Evolutionary conservation across 2,329 filamentous ascomycete genomes (phyloP).

Genomic region (Trichoderma asperellum): DNA sequence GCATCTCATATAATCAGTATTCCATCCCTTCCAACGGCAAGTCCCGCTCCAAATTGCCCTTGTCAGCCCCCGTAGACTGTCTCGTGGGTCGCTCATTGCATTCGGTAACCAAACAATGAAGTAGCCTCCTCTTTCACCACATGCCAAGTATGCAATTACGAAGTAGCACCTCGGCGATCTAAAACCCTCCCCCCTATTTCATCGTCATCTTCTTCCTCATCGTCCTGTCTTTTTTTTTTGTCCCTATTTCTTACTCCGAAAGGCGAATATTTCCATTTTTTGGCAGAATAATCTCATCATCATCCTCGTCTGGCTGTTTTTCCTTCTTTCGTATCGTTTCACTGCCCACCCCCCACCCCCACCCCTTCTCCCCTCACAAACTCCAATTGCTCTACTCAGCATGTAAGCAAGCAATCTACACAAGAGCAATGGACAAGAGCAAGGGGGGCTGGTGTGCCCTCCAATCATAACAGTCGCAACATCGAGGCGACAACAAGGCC

Average conservation of each 20-base stretch:
- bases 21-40: not conserved
- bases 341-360: not conserved
- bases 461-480: not conserved
- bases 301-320: not conserved
- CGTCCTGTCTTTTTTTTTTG: not conserved
- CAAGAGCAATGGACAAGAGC: not conserved
- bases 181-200: not conserved
- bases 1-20: not conserved
- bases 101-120: not conserved
- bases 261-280: not conserved
- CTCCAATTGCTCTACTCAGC: not conserved
- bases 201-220: not conserved
- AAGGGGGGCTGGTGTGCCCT: not conserved
- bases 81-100: not conserved
- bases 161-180: not conserved
- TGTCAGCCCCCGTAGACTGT: not conserved
- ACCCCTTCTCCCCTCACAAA: not conserved
- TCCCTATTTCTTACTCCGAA: not conserved
- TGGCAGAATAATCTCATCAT: not conserved
- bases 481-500: not conserved
- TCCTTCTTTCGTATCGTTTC: not conserved
- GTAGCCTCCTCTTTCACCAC: not conserved
- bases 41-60: not conserved
- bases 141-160: not conserved
- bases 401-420: not conserved